phyloP scores from a whole-genome alignment of 805 yeast species.

The Ogataea pilisensis region DNA sequence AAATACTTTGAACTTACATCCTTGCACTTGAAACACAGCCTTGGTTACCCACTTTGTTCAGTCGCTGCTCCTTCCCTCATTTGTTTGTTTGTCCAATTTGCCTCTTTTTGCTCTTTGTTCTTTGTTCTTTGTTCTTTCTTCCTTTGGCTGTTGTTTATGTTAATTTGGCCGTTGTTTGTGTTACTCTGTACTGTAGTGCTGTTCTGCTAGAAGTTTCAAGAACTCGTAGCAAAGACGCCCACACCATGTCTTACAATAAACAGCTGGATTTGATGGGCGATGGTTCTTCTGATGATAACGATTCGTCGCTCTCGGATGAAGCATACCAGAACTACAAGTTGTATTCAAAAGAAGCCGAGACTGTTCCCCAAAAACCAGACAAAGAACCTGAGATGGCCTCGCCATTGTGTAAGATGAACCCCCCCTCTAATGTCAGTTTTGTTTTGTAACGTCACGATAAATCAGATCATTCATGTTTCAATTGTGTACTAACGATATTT shows the following conservation, averaged over 20 bases:
- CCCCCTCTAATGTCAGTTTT: no score
- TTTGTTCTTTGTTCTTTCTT: neutral
- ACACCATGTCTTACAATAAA: constrained; percentile 22
- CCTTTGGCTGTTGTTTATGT: neutral
- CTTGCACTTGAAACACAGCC: neutral
- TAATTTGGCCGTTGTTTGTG: neutral
- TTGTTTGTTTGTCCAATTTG: no score
- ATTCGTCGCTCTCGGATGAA: neutral
- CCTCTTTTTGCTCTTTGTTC: neutral
- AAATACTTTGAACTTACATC: neutral
- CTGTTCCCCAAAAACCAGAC: neutral
- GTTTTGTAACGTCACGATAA: no score
- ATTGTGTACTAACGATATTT: no score
- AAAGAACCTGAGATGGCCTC: neutral
- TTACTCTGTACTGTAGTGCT: no score
- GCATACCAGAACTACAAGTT: neutral
- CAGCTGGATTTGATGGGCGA: constrained; percentile 17
- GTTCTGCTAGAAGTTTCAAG: no score
- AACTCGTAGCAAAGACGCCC: no score
- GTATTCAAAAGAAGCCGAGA: neutral
- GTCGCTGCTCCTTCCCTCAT: no score
- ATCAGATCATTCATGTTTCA: no score
- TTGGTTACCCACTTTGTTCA: no score
- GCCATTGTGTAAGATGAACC: no score
- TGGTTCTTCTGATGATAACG: constrained; percentile 3